phyloP scores from a whole-genome alignment of 2,329 filamentous ascomycete genomes.

The Aspergillus intermedius region DNA sequence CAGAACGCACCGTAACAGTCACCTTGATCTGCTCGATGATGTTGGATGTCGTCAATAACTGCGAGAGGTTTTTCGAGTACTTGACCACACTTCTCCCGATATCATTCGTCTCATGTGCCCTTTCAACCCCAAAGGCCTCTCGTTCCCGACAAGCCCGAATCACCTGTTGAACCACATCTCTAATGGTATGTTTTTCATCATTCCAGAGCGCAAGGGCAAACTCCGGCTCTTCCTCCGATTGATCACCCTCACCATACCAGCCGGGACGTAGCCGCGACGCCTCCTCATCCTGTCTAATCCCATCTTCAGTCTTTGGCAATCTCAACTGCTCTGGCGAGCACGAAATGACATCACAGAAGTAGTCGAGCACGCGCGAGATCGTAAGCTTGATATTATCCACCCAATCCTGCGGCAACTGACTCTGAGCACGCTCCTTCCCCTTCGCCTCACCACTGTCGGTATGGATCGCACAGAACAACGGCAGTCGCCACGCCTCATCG shows the following conservation, averaged over 20 bases:
- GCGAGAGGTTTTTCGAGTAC: constrained; percentile 64
- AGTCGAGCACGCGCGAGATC: constrained; percentile 78
- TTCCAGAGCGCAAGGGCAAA: constrained; percentile 92
- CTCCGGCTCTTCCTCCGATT: constrained; percentile 59
- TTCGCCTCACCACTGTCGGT: constrained; percentile 54
- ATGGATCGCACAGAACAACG: constrained; percentile 84
- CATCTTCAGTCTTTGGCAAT: constrained; percentile 72
- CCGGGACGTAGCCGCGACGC: constrained; percentile 68
- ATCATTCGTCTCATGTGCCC: constrained; percentile 83
- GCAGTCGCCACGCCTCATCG: constrained; percentile 83
- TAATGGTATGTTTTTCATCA: constrained; percentile 94
- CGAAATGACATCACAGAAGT: constrained; percentile 94
- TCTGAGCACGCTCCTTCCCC: constrained; percentile 51
- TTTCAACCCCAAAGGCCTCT: constrained; percentile 59
- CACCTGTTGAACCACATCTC: constrained; percentile 84
- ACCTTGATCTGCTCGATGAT: constrained; percentile 94
- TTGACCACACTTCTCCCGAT: constrained; percentile 80
- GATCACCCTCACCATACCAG: constrained; percentile 63
- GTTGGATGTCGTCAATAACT: constrained; percentile 69
- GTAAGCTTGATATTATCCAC: constrained; percentile 75
- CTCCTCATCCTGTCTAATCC: constrained; percentile 73
- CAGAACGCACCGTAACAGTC: constrained; percentile 87
- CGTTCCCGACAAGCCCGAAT: constrained; percentile 77
- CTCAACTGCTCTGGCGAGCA: constrained; percentile 95
- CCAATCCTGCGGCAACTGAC: constrained; percentile 67